Evolutionary conservation across 768 basidiomycete genomes (phyloP), one percentile per base, ranked within the genome.

Genomic region (Lentinula sp.): DNA sequence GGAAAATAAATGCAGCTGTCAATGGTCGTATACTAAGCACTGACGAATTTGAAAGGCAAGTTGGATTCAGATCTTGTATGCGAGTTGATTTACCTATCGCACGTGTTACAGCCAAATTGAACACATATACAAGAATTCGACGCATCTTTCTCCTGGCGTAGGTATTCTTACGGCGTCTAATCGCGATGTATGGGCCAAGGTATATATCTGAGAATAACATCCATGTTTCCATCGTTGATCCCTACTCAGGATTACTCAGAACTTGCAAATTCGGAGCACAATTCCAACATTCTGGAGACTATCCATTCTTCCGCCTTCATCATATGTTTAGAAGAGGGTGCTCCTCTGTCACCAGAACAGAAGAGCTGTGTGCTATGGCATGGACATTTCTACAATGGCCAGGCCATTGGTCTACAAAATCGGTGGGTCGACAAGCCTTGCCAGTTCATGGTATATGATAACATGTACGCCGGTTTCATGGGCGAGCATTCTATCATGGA

Each of bases 401-500:
- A 75, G 61, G 71, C 81, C 61, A 66, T 78, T 65, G 87, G 87
- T n/a, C 78, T 92, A 18, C 80, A 82, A 40, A 89, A 88, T 63
- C 84, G 90, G 46, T 92, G 89, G 86, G 85, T 93, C 51, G 95
- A 98, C 74, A 98, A 97, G 73, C 95, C 95, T 8, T 71, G 85
- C 61, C 84, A 98, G 70, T 86, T 94, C 70, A 83, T 97, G 61
- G 84, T 98, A 5, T 93, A 86, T 67, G 91, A 92, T 70, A 91
- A 93, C 64, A 84, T 79, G 11, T 77, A 83, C 53, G 88, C 92
- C 1, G 95, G 94, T 4, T 74, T 97, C 67, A 89, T 96, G 83
- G 95, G 95, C 50, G 95, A 98, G 71, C 95, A 94, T 70, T 91
- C 89, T 16, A 78, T 91, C 61, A 94, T 94, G 92, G 92, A 94